Conservation (phyloP, 2,329 filamentous ascomycete species). For the Aureobasidium lini region DNA sequence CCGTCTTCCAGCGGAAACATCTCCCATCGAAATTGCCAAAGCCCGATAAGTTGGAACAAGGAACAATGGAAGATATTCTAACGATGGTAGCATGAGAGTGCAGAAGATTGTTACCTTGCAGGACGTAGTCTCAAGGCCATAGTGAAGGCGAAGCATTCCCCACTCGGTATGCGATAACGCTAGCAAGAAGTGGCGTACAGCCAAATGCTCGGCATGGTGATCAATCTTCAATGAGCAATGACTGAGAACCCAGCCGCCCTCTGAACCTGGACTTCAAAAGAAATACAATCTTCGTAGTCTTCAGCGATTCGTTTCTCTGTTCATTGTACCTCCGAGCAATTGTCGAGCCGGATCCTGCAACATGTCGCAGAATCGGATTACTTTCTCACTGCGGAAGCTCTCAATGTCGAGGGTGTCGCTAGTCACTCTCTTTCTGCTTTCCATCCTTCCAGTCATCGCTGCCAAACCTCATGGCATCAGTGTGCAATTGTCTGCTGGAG, state of each 20-base stretch:
- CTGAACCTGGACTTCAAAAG: neutral
- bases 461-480: neutral
- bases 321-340: neutral
- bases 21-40: neutral
- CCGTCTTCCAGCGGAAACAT: neutral
- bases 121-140: neutral
- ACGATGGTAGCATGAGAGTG: neutral
- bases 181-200: neutral
- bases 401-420: neutral
- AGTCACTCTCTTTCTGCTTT: neutral
- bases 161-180: neutral
- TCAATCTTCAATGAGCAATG: neutral
- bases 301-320: neutral
- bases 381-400: neutral
- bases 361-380: neutral
- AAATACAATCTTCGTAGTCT: neutral
- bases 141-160: neutral
- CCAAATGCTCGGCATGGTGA: neutral
- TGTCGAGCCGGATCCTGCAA: neutral
- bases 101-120: neutral
- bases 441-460: neutral
- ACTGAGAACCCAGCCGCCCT: neutral
- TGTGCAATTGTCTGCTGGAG: neutral
- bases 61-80: neutral
- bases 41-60: neutral